These are phyloP conservation scores for Kuraishia capsulata DNA, from an alignment of 805 yeast species.

Conservation along the genomic window DNA sequence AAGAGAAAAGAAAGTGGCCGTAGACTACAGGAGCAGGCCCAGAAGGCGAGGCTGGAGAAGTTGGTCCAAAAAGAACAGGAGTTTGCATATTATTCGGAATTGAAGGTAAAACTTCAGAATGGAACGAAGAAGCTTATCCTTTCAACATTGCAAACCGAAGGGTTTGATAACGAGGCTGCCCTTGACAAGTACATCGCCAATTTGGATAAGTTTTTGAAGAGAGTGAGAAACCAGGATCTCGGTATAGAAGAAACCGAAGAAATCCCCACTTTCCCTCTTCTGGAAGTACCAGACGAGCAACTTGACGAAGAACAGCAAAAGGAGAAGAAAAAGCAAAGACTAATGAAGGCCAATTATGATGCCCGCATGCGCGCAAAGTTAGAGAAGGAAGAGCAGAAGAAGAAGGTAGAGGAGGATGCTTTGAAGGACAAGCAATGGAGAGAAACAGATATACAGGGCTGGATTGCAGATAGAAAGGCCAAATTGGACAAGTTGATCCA, in stretches of 20 bases:
- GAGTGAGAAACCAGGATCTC: conserved; percentile 54
- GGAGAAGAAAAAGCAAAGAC: conserved; percentile 78
- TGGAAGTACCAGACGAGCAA: conserved; percentile 79
- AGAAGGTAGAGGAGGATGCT: conserved; percentile 50
- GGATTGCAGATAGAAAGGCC: conserved; percentile 68
- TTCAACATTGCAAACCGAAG: conserved; percentile 55
- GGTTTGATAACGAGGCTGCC: conserved; percentile 68
- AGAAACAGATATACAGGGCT: conserved; percentile 56
- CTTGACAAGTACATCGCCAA: conserved; percentile 55
- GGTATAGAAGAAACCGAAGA: conserved; percentile 45
- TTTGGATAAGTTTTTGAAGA: conserved; percentile 61
- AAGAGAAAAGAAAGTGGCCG: conserved; percentile 79
- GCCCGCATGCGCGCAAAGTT: conserved; percentile 78
- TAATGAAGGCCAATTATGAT: conserved; percentile 80
- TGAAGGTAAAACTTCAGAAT: conserved; percentile 41
- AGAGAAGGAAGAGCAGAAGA: conserved; percentile 62
- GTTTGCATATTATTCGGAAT: conserved; percentile 53
- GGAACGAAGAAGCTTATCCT: conserved; percentile 46
- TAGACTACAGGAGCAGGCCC: conserved; percentile 89
- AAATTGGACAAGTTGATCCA: conserved; percentile 53
- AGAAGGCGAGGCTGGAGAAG: conserved; percentile 72
- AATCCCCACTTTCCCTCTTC: conserved; percentile 59
- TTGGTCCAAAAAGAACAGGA: conserved; percentile 75
- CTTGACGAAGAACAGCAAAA: conserved; percentile 70
- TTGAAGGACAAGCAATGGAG: conserved; percentile 74